phyloP scores from a whole-genome alignment of 2,329 filamentous ascomycete species.

The Berkeleyomyces basicola region DNA sequence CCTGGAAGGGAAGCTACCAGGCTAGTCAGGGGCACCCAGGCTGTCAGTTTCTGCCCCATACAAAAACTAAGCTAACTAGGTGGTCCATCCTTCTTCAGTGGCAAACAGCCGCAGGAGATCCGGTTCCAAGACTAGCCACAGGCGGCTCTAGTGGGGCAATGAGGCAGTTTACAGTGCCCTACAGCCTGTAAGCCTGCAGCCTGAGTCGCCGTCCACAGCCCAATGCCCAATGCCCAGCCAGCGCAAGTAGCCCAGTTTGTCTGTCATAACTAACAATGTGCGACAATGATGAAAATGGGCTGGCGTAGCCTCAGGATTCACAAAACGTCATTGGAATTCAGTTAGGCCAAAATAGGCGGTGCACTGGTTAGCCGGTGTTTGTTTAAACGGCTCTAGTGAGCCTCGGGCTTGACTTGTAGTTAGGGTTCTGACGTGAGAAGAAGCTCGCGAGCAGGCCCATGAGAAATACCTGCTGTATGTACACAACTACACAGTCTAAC shows the following conservation, averaged over 20 bases:
- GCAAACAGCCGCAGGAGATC: not conserved
- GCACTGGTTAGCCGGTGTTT: not conserved
- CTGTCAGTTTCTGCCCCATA: not conserved
- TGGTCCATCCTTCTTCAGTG: not conserved
- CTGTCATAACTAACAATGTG: too few species aligned
- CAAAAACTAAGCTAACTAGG: too few species aligned
- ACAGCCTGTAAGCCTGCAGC: not conserved
- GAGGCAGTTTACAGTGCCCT: not conserved
- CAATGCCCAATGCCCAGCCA: not conserved
- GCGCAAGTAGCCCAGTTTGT: not conserved
- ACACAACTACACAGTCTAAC: too few species aligned
- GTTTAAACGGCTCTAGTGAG: not conserved
- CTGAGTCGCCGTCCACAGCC: not conserved
- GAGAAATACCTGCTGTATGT: too few species aligned
- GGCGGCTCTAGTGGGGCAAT: not conserved
- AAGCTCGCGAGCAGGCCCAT: too few species aligned
- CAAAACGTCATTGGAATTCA: not conserved
- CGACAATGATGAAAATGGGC: too few species aligned
- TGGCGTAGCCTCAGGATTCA: not conserved
- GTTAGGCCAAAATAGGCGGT: not conserved
- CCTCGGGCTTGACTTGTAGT: not conserved
- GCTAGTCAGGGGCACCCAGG: not conserved
- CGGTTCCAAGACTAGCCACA: not conserved
- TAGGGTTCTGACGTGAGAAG: too few species aligned
- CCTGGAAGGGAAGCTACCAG: not conserved